Evolutionary conservation across 2,329 filamentous ascomycete genomes (phyloP), one percentile per base, ranked within the genome.

Genomic region (Arthrinium puccinioides): DNA sequence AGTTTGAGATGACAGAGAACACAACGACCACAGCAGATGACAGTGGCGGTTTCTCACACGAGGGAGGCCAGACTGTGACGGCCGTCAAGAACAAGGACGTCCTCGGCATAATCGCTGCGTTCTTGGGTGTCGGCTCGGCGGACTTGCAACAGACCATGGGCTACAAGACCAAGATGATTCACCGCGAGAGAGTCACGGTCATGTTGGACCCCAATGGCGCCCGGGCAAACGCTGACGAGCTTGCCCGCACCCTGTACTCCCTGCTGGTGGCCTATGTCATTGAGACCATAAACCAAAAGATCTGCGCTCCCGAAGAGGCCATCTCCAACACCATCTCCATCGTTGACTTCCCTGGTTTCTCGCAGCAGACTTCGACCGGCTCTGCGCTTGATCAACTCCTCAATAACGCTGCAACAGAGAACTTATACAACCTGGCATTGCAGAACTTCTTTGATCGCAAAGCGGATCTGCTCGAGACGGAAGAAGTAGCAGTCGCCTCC

Each of bases 381-480:
- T 96, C 87, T 2, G 76, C 82, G 0, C 72, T 98, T 9, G 92
- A 98, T 48, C 92, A 97, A 63, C 75, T 98, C 3, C 75, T 98
- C 13, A 95, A 84, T 69, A 98, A 98, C 56, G 87, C 90, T 5
- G 92, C 92, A 1, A 87, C 83, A 2, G 92, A 98, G 62, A 84
- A 83, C 1, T 71, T 97, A 9, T 96, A 96, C 67, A 92, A 96
- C 56, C 81, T 95, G 51, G 89, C 88, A 23, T 71, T 97, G 18
- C 89, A 95, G 56, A 94, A 85, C 60, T 97, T 98, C 64, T 98
- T 97, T 59, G 89, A 96, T 54, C 82, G 83, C 48, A 94, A 92
- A 60, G 88, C 89, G 1, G 90, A 97, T 44, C 78, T 94, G 64
- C 72, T 98, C 16, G 92, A 98, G 55, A 88, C 83, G 2, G 92